phyloP scores from a whole-genome alignment of 1,139 yeast species.

The Pichia sp. region DNA sequence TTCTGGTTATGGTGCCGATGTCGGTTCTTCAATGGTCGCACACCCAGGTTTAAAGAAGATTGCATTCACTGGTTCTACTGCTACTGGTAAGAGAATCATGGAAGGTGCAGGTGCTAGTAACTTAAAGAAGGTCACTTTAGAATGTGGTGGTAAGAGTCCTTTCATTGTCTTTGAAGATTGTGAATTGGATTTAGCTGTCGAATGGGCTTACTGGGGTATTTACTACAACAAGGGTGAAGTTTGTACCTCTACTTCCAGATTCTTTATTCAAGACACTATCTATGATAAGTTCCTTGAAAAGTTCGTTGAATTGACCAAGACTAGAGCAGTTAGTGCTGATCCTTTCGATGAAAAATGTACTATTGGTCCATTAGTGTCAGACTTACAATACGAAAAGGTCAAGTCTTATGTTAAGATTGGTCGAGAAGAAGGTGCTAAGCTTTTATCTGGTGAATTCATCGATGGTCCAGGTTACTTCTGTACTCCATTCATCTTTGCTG shows the following conservation, averaged over 20 bases:
- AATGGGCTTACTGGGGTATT: conserved; percentile 40
- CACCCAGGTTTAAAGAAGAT: conserved; percentile 68
- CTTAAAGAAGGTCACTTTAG: conserved; percentile 76
- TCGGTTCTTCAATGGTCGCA: conserved; percentile 57
- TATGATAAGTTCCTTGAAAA: conserved; percentile 47
- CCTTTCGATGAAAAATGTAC: conserved; percentile 67
- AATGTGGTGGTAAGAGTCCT: conserved; percentile 66
- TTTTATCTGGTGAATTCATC: conserved; percentile 60
- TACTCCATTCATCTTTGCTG: conserved; percentile 77
- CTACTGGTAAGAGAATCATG: conserved; percentile 76
- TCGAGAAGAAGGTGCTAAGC: conserved; percentile 50
- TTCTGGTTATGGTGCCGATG: conserved; percentile 64
- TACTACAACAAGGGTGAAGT: conserved; percentile 60
- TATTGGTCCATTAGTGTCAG: conserved; percentile 56
- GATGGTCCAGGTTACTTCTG: conserved; percentile 65
- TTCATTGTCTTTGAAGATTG: conserved; percentile 53
- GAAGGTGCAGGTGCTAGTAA: conserved; percentile 63
- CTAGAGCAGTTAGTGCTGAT: conserved; percentile 62
- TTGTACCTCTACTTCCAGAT: conserved; percentile 59
- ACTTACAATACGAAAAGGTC: conserved; percentile 49
- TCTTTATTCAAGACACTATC: conserved; percentile 50
- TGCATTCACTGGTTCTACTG: conserved; percentile 88
- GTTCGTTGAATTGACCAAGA: conserved; percentile 38
- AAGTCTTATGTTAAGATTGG: conserved; percentile 52
- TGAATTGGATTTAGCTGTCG: conserved; percentile 44